phyloP scores from a whole-genome alignment of 495 filamentous ascomycete species.

The Lentithecium fluviatile region DNA sequence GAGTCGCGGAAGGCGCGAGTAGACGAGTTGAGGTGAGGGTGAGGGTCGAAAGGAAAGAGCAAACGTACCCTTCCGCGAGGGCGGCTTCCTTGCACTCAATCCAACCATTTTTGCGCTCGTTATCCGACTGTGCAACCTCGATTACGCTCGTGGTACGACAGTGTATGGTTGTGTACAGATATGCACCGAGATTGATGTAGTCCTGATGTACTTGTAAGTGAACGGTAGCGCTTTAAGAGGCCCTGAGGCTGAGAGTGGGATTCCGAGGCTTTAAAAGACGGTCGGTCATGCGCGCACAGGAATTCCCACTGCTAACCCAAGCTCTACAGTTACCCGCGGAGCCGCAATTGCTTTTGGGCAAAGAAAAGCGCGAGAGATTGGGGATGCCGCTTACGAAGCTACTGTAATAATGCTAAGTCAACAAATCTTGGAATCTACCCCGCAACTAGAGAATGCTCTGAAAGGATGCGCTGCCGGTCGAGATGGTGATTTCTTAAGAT shows the following conservation, averaged over 20 bases:
- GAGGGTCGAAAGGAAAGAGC: constrained; percentile 6
- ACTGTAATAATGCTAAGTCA: constrained; percentile 31
- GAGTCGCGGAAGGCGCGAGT: neutral
- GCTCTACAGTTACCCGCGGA: neutral
- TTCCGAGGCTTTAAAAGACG: constrained; percentile 23
- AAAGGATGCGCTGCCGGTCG: no score
- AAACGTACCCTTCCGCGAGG: constrained; percentile 32
- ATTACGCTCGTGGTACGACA: neutral
- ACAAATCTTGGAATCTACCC: neutral
- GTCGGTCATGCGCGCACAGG: constrained; percentile 16
- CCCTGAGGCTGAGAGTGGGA: neutral
- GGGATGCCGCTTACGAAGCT: constrained; percentile 28
- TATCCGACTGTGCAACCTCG: neutral
- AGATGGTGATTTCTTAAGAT: no score
- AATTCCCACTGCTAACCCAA: neutral
- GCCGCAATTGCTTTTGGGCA: constrained; percentile 22
- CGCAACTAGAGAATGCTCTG: neutral
- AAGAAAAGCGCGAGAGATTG: constrained; percentile 1
- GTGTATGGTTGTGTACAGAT: no score
- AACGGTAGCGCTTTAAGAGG: neutral
- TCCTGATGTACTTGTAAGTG: neutral
- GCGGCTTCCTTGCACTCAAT: constrained; percentile 23
- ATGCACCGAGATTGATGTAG: neutral
- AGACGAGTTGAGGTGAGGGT: neutral
- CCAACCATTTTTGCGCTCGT: constrained; percentile 20